Base-by-base conservation (phyloP, 2,329 filamentous ascomycete species). In the Ophiostoma quercus region DNA sequence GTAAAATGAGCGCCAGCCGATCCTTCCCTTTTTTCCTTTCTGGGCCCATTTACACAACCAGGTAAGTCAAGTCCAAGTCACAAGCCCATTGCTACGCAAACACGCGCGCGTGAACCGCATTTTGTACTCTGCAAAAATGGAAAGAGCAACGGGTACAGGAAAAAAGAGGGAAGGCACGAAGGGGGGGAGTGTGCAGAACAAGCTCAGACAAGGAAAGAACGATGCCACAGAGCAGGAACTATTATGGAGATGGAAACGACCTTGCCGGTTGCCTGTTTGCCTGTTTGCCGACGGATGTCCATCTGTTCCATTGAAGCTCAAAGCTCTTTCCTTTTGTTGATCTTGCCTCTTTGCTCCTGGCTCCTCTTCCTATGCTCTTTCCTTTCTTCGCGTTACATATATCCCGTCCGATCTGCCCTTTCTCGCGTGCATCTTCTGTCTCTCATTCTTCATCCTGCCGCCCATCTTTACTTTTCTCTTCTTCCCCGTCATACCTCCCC, bases 21-120 rank as follows among this genome's bases (percentile, higher is more conserved):
- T 57, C 51, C 16, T 25, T 57, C 51, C 51, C 22, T 25, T 34
- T 29, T 62, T 62, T 62, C 57, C 57, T 29, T 32, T 62, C 16
- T 62, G 57, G 57, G 57, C 57, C 57, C 22, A 62, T 62, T 19
- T 16, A 62, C 57, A 62, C 57, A 32, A 32, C 57, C 57, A 62
- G 19, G 57, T 19, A 62, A 57, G 25, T 16, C 25, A 60, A 25
- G 51, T 57, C 43, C 16, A 25, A 57, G 22, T 60, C 54, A 60
- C 54, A 22, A 60, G 25, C 54, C 11, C 51, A 57, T 25, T 62
- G 57, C 57, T 57, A 62, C 25, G 25, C 51, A 57, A 29, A 62
- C 25, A 62, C 25, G 57, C 57, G 57, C 12, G 54, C 25, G 25
- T 54, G 51, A 57, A 60, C 25, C 54, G 32, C 54, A 32, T 8